phyloP scores from a whole-genome alignment of 768 basidiomycete species.

The Exidia glandulosa region DNA sequence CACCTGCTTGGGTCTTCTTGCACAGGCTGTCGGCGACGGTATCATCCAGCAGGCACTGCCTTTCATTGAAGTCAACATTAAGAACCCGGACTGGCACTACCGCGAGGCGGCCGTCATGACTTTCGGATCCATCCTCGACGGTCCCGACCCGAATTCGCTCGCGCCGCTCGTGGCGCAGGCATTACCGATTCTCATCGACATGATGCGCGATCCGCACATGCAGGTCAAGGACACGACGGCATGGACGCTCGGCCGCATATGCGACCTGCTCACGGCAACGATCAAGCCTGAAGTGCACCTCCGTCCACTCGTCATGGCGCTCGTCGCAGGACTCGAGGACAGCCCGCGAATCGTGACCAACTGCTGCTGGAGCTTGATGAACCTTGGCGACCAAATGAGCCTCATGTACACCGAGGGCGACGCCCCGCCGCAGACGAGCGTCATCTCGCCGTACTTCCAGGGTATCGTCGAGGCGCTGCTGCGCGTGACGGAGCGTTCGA shows the following conservation, averaged over 20 bases:
- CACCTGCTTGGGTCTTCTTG: conserved; percentile 84
- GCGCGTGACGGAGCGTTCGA: conserved; percentile 76
- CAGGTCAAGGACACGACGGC: conserved; percentile 96
- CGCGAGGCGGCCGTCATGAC: conserved; percentile 98
- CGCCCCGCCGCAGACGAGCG: conserved; percentile 44
- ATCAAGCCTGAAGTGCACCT: conserved; percentile 89
- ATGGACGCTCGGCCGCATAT: conserved; percentile 94
- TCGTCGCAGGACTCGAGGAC: conserved; percentile 72
- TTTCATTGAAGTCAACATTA: conserved; percentile 96
- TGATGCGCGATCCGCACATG: conserved; percentile 79
- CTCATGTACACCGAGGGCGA: conserved; percentile 51
- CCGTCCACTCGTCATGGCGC: conserved; percentile 67
- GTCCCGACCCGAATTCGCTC: conserved; percentile 80
- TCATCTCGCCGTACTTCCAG: conserved; percentile 83
- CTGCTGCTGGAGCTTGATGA: conserved; percentile 96
- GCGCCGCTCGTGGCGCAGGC: conserved; percentile 90
- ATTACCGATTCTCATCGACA: conserved; percentile 82
- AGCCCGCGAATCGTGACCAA: conserved; percentile 81
- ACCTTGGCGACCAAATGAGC: conserved; percentile 82
- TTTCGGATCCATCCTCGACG: conserved; percentile 95
- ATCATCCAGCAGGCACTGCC: conserved; percentile 92
- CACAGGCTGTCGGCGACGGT: conserved; percentile 79
- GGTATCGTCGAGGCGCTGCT: conserved; percentile 77
- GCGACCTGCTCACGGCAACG: conserved; percentile 75
- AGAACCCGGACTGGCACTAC: conserved; percentile 81